These are phyloP conservation scores for Warburgia ugandensis DNA, from an alignment of 164 flowering plant genomes.

Conservation along the genomic window DNA sequence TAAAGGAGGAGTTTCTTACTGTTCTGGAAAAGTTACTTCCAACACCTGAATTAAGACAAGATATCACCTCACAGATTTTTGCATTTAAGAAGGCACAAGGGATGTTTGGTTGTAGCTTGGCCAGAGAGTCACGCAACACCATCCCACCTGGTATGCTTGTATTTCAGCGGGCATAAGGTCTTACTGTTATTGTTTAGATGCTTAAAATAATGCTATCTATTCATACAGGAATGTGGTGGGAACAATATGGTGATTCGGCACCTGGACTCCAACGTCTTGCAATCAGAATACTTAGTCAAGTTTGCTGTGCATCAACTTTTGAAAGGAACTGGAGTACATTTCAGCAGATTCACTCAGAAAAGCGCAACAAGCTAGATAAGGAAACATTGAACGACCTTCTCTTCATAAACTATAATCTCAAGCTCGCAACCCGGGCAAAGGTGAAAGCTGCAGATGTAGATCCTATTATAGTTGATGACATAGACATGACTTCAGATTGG, in stretches of 20 bases:
- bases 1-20: slow-evolving; percentile 66
- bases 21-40: slow-evolving; percentile 82
- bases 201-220: background rate
- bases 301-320: slow-evolving; percentile 64
- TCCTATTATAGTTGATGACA: slow-evolving; percentile 68
- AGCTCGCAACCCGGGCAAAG: slow-evolving; percentile 45
- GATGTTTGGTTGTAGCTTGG: slow-evolving; percentile 77
- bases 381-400: slow-evolving; percentile 67
- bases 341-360: slow-evolving; percentile 78
- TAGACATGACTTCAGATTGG: slow-evolving; percentile 97
- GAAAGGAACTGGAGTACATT: slow-evolving; percentile 76
- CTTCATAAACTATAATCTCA: slow-evolving; percentile 73
- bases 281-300: slow-evolving; percentile 81
- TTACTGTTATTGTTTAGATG: too few species aligned
- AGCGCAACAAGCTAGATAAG: slow-evolving; percentile 76
- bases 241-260: slow-evolving; percentile 81
- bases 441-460: slow-evolving; percentile 47
- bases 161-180: too few species aligned
- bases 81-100: slow-evolving; percentile 61
- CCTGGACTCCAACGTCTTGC: slow-evolving; percentile 83
- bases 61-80: slow-evolving; percentile 68
- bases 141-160: slow-evolving; percentile 66
- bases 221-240: slow-evolving; percentile 86
- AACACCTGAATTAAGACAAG: slow-evolving; percentile 67
- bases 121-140: slow-evolving; percentile 72